Evolutionary conservation across 495 filamentous ascomycete species (phyloP).

Genomic region (Hypomontagnella submonticulosa): DNA sequence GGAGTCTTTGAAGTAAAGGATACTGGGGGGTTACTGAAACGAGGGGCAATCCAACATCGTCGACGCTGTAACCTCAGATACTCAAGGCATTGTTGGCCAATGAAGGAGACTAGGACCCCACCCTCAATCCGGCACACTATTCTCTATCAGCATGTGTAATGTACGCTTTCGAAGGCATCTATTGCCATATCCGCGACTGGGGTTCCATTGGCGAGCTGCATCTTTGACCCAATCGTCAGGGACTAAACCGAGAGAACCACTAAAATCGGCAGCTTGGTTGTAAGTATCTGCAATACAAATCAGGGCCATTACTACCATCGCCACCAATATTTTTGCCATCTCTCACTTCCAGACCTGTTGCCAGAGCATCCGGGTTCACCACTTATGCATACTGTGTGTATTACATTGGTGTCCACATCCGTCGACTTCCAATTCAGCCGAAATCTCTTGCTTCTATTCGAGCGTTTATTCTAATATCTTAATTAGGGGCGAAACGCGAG

Average conservation of each 20-base stretch:
- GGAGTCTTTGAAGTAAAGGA: neutral
- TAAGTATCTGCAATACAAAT: conserved; percentile 37
- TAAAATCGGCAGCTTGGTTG: conserved; percentile 21
- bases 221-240: conserved; percentile 42
- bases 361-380: conserved; percentile 6
- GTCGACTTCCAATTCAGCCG: conserved; percentile 23
- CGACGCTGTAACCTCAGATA: conserved; percentile 27
- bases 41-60: conserved; percentile 35
- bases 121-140: conserved; percentile 33
- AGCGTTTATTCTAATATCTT: conserved; percentile 1
- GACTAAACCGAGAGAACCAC: conserved; percentile 21
- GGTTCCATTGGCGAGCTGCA: conserved; percentile 33
- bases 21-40: conserved; percentile 27
- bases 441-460: conserved; percentile 31
- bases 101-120: conserved; percentile 33
- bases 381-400: conserved; percentile 31
- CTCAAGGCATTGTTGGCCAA: conserved; percentile 29
- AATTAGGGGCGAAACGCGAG: neutral
- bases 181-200: conserved; percentile 36
- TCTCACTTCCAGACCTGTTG: conserved; percentile 4
- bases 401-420: conserved; percentile 17
- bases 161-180: too few relatives aligned
- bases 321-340: conserved; percentile 24
- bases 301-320: conserved; percentile 35
- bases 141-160: conserved; percentile 33